Percentiles rank a stretch among this genome's conserved stretches.
Conservation (phyloP, 345 rosid genomes). For the Chamaenerion angustifolium region DNA sequence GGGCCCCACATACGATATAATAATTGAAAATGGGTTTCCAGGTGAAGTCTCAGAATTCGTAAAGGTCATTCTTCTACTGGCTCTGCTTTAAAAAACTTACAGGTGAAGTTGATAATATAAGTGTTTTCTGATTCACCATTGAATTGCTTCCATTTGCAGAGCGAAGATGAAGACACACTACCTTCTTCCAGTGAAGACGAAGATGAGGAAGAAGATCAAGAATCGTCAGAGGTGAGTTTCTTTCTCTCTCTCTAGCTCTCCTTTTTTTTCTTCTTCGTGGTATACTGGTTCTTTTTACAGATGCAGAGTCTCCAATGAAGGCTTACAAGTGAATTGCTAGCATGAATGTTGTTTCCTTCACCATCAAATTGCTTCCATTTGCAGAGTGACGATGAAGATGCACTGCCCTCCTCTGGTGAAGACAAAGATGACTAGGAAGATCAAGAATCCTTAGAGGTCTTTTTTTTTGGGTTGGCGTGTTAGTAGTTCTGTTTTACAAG, state of each 20-base stretch:
- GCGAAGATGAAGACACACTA: constrained; percentile 26
- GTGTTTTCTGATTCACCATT: neutral
- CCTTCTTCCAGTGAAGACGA: neutral
- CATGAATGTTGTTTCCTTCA: neutral
- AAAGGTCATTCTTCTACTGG: constrained; percentile 13
- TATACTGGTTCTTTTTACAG: neutral
- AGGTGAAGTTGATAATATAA: neutral
- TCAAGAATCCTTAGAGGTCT: constrained; percentile 4
- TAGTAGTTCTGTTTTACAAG: too few relatives aligned
- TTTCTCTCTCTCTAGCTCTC: too few relatives aligned
- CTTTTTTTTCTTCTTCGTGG: too few relatives aligned
- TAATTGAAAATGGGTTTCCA: constrained; percentile 10
- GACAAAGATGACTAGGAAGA: constrained; percentile 9
- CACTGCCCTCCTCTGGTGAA: constrained; percentile 12
- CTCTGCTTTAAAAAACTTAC: neutral
- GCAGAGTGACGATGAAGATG: constrained; percentile 44
- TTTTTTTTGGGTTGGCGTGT: too few relatives aligned
- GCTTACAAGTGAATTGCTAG: too few relatives aligned
- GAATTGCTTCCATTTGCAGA: constrained; percentile 20
- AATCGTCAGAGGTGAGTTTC: too few relatives aligned
- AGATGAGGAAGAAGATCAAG: too few relatives aligned
- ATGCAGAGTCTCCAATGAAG: neutral
- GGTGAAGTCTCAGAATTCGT: constrained; percentile 18
- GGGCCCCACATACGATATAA: constrained; percentile 24
- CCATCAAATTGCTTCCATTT: constrained; percentile 6